Percentiles rank a stretch among this genome's conserved stretches.
These are phyloP conservation scores for Fusarium duplospermum DNA, from an alignment of 2,329 filamentous ascomycete species.

Conservation along the genomic window DNA sequence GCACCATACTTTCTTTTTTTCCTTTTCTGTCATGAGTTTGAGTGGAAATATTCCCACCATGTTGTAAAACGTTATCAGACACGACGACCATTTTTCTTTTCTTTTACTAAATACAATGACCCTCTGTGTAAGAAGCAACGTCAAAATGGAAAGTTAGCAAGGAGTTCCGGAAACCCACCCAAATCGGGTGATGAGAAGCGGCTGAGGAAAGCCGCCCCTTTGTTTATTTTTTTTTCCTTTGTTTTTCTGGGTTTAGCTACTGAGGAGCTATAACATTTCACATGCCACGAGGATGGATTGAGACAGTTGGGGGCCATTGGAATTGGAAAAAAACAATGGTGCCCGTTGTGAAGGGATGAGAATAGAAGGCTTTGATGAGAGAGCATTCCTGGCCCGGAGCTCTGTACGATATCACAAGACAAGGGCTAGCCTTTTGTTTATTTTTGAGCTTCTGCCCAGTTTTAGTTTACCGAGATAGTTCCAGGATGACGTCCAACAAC, in stretches of 20 bases:
- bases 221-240: slow-evolving; percentile 27
- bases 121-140: slow-evolving; percentile 9
- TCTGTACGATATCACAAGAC: slow-evolving; percentile 7
- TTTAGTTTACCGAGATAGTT: slow-evolving; percentile 7
- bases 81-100: slow-evolving; percentile 5
- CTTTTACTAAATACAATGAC: slow-evolving; percentile 1
- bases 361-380: slow-evolving; percentile 10
- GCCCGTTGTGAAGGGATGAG: slow-evolving; percentile 23
- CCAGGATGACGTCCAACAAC: slow-evolving; percentile 12
- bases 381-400: slow-evolving; percentile 26
- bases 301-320: slow-evolving; percentile 4
- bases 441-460: slow-evolving; percentile 10
- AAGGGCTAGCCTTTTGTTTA: slow-evolving; percentile 14
- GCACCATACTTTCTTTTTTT: not conserved
- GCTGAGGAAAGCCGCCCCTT: slow-evolving; percentile 5
- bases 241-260: slow-evolving; percentile 1
- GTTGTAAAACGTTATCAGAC: slow-evolving; percentile 28
- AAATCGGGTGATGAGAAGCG: slow-evolving; percentile 10
- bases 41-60: slow-evolving; percentile 6
- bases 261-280: slow-evolving; percentile 1
- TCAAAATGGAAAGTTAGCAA: slow-evolving; percentile 14
- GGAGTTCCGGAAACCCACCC: slow-evolving; percentile 28
- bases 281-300: slow-evolving; percentile 15
- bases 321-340: slow-evolving; percentile 11
- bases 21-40: slow-evolving; percentile 15